Conservation (phyloP, 129 eudicot species). For the Lactuca saligna region DNA sequence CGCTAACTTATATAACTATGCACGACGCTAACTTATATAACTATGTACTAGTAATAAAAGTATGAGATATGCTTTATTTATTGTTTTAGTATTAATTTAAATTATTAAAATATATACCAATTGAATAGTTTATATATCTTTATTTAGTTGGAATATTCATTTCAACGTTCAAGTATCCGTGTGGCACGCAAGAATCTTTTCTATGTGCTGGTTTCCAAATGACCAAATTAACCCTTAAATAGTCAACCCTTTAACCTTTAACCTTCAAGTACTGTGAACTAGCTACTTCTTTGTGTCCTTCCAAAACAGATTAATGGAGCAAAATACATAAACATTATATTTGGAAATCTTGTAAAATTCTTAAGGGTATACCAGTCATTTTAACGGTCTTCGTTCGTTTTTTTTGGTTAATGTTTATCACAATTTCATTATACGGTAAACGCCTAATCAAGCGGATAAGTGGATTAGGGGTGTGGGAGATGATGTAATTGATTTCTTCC, state of each 20-base stretch:
- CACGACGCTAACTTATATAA: background rate
- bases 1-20: background rate
- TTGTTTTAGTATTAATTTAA: background rate
- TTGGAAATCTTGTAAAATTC: background rate
- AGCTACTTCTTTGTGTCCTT: slow-evolving; percentile 5
- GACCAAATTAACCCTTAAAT: background rate
- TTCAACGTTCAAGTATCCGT: slow-evolving; percentile 1
- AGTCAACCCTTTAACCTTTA: slow-evolving; percentile 14
- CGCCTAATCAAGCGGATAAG: no score
- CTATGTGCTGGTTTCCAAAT: background rate
- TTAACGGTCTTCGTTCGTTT: background rate
- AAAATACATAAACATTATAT: background rate
- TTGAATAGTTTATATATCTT: background rate
- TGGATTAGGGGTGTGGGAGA: no score
- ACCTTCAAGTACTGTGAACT: background rate
- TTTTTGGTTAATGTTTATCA: background rate
- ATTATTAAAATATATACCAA: background rate
- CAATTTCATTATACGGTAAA: background rate
- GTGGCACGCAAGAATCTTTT: background rate
- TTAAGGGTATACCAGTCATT: background rate
- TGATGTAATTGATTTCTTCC: no score
- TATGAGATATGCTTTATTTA: background rate
- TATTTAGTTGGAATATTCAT: slow-evolving; percentile 15
- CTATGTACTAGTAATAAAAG: background rate
- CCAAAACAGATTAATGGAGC: background rate